A percentile compares a stretch with the other conserved stretches of the same genome.
Evolutionary conservation across 768 basidiomycete species (phyloP).

Genomic region (Podaxis carcinomalis): DNA sequence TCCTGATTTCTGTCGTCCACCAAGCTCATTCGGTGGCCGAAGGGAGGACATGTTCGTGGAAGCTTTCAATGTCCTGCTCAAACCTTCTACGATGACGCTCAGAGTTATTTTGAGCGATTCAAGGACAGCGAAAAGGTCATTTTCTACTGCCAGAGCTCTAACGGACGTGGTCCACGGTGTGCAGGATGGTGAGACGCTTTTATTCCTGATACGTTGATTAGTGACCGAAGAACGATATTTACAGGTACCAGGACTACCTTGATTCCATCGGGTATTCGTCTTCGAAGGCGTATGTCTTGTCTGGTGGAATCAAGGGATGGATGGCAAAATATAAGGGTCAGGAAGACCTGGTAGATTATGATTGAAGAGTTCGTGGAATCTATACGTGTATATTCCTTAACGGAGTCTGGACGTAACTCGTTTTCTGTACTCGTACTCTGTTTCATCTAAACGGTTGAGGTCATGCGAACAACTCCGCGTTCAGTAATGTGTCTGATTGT

Average conservation of each 20-base stretch:
- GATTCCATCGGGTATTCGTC: slow-evolving; percentile 21
- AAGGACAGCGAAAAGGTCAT: slow-evolving; percentile 37
- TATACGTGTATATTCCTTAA: not conserved
- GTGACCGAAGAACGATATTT: not conserved
- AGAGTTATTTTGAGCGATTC: slow-evolving; percentile 36
- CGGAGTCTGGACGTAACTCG: too few relatives aligned
- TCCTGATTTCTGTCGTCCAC: not conserved
- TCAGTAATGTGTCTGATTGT: too few relatives aligned
- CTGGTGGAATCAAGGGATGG: slow-evolving; percentile 43
- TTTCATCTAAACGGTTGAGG: too few relatives aligned
- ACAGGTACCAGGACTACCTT: slow-evolving; percentile 49
- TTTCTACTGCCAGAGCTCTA: slow-evolving; percentile 51
- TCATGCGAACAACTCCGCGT: too few relatives aligned
- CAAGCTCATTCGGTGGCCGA: not conserved
- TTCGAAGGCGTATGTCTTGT: slow-evolving; percentile 37
- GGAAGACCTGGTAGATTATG: slow-evolving; percentile 25
- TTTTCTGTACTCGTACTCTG: too few relatives aligned
- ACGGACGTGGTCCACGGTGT: slow-evolving; percentile 48
- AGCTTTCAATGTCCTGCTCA: slow-evolving; percentile 47
- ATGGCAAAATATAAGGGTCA: slow-evolving; percentile 27
- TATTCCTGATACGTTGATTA: not conserved
- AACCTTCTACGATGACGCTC: slow-evolving; percentile 43
- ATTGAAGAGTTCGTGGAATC: slow-evolving; percentile 12
- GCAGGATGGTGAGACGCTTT: slow-evolving; percentile 43
- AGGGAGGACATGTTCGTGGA: slow-evolving; percentile 53